Percentiles rank a stretch among this genome's conserved stretches.
These are phyloP conservation scores for Chytriomyces confervae DNA, from an alignment of 192 early-diverging fungal species.

Conservation along the genomic window DNA sequence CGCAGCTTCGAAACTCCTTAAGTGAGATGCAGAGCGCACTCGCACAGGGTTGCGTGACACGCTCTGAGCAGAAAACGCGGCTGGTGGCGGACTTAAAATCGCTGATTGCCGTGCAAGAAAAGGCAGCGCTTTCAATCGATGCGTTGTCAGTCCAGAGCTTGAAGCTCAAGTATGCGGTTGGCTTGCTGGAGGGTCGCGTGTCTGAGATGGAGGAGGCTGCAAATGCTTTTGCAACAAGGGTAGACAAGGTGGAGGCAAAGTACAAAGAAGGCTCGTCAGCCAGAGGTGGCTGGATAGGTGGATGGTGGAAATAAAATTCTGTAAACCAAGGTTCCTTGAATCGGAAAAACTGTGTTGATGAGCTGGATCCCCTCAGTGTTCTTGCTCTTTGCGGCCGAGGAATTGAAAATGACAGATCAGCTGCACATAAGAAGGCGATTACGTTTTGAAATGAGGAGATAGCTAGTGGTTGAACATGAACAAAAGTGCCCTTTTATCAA, in stretches of 20 bases:
- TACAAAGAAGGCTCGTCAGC: background rate
- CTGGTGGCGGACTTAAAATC: conserved; percentile 1
- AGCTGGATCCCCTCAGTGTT: too few relatives aligned
- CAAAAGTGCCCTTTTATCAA: too few relatives aligned
- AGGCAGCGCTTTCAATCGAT: conserved; percentile 5
- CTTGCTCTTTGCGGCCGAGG: too few relatives aligned
- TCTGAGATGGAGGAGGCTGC: conserved; percentile 19
- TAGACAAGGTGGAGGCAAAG: conserved; percentile 3
- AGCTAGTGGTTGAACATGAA: too few relatives aligned
- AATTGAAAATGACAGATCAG: too few relatives aligned
- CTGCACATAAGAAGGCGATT: too few relatives aligned
- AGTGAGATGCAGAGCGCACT: background rate
- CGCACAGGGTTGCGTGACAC: background rate
- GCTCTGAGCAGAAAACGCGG: conserved; percentile 1
- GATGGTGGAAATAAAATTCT: too few relatives aligned
- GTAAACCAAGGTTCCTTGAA: too few relatives aligned
- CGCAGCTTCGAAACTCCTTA: background rate
- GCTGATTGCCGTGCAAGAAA: background rate
- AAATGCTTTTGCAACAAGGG: conserved; percentile 4
- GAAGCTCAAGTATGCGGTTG: conserved; percentile 30
- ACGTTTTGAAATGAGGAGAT: too few relatives aligned
- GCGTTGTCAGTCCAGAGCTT: background rate
- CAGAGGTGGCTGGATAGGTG: too few relatives aligned
- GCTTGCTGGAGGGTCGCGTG: conserved; percentile 22
- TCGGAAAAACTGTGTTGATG: too few relatives aligned